A percentile compares a stretch with the other conserved stretches of the same genome.
phyloP scores from a whole-genome alignment of 1,139 yeast genomes.

The Spencermartinsiella ligniputridi region DNA sequence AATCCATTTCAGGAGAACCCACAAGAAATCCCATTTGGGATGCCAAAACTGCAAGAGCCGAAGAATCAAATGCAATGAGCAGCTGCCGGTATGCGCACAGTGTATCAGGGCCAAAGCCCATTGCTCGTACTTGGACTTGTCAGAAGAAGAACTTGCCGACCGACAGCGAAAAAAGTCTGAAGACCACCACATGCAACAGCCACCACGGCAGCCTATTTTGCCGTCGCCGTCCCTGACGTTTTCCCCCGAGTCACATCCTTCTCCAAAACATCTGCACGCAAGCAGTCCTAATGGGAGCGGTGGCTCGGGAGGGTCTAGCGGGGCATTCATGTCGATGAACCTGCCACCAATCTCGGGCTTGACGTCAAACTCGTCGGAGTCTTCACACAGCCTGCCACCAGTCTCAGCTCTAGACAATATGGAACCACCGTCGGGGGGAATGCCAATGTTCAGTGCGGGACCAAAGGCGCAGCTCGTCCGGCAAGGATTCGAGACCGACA shows the following conservation, averaged over 20 bases:
- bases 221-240: slow-evolving; percentile 8
- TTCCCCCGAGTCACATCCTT: slow-evolving; percentile 1
- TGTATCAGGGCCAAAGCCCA: slow-evolving; percentile 50
- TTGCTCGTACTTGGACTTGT: slow-evolving; percentile 28
- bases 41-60: slow-evolving; percentile 66
- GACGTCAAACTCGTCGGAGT: not conserved
- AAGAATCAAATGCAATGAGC: slow-evolving; percentile 65
- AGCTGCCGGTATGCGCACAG: slow-evolving; percentile 56
- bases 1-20: slow-evolving; percentile 44
- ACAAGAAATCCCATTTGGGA: slow-evolving; percentile 57
- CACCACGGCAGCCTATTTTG: not conserved
- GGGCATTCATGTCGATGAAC: not conserved
- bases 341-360: not conserved
- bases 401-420: not conserved
- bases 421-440: not conserved
- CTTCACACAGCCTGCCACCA: not conserved
- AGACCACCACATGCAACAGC: slow-evolving; percentile 8
- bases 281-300: not conserved
- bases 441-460: slow-evolving; percentile 6
- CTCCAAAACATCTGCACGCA: not conserved
- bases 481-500: slow-evolving; percentile 32
- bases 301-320: not conserved
- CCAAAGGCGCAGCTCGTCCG: slow-evolving; percentile 17
- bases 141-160: slow-evolving; percentile 25
- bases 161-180: slow-evolving; percentile 11